Conservation (phyloP, 352 stramenopile genomes). For the Globisporangium cederbergense region DNA sequence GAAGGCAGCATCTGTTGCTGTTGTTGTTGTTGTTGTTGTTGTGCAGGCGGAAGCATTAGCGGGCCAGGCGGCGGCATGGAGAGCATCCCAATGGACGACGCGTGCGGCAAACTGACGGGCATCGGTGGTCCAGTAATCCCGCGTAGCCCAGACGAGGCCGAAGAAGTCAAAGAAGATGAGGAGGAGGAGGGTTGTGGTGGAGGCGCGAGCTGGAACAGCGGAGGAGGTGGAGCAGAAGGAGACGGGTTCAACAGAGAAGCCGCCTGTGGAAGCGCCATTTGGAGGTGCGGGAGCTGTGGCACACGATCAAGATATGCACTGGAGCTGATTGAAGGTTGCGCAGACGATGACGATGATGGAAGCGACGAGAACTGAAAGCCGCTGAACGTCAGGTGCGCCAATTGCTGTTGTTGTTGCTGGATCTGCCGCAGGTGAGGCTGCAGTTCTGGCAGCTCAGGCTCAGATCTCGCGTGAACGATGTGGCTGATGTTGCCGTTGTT, state of each 20-base stretch:
- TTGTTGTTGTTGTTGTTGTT: background rate
- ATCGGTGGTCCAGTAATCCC: conserved; percentile 15
- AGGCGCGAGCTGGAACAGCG: conserved; percentile 20
- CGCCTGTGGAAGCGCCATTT: conserved; percentile 44
- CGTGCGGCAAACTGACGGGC: conserved; percentile 31
- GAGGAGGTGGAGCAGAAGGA: conserved; percentile 26
- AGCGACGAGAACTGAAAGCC: conserved; percentile 35
- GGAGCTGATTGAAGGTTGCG: conserved; percentile 18
- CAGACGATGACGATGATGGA: conserved; percentile 18
- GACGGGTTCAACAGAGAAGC: conserved; percentile 38
- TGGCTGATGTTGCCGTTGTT: conserved; percentile 19
- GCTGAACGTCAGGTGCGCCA: conserved; percentile 12
- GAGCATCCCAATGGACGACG: conserved; percentile 19
- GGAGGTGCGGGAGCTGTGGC: conserved; percentile 45
- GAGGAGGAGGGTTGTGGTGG: conserved; percentile 4
- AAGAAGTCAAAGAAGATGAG: background rate
- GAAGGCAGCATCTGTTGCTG: conserved; percentile 36
- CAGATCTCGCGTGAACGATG: background rate
- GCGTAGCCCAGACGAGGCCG: conserved; percentile 19
- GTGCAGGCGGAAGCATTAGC: background rate
- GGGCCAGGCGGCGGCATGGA: conserved; percentile 18
- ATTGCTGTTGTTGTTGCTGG: conserved; percentile 7
- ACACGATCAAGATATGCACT: conserved; percentile 26
- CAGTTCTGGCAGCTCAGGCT: conserved; percentile 21
- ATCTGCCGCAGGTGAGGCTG: conserved; percentile 21